phyloP scores from a whole-genome alignment of 2,329 filamentous ascomycete species.

The Cordyceps militaris region DNA sequence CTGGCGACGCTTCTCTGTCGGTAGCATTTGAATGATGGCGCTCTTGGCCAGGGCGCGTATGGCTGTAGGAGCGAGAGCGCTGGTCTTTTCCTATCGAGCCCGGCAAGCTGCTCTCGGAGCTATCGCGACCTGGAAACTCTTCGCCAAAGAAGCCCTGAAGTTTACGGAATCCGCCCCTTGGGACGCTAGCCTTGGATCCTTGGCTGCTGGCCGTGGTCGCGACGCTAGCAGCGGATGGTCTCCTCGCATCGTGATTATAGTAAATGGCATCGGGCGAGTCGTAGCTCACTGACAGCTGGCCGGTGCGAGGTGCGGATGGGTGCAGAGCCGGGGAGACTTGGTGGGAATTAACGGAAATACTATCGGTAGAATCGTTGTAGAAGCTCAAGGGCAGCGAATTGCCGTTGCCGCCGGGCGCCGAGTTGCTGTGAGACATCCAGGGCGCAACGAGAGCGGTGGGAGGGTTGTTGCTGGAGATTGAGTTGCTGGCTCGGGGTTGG shows the following conservation, averaged over 20 bases:
- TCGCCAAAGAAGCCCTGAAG: conserved; percentile 90
- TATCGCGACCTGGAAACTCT: conserved; percentile 68
- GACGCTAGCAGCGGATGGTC: conserved; percentile 83
- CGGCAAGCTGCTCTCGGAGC: conserved; percentile 63
- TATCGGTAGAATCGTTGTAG: conserved; percentile 70
- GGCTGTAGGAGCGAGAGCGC: conserved; percentile 56
- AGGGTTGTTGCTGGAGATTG: conserved; percentile 30
- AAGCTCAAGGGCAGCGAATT: conserved; percentile 50
- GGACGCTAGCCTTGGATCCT: conserved; percentile 67
- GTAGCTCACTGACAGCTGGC: conserved; percentile 37
- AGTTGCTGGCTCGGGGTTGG: conserved; percentile 50
- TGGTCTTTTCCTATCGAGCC: conserved; percentile 48
- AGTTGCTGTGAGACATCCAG: conserved; percentile 45
- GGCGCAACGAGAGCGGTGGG: conserved; percentile 49
- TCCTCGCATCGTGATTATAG: conserved; percentile 61
- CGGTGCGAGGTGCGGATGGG: conserved; percentile 30
- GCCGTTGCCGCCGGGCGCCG: conserved; percentile 23
- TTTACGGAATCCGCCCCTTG: conserved; percentile 69
- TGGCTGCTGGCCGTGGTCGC: conserved; percentile 73
- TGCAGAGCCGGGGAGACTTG: conserved; percentile 66
- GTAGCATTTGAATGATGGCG: conserved; percentile 75
- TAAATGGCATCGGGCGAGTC: conserved; percentile 56
- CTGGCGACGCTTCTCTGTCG: conserved; percentile 68
- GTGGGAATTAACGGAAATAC: conserved; percentile 54
- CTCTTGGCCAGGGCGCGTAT: conserved; percentile 56